Base-by-base conservation (phyloP, 2,329 filamentous ascomycete species). In the Talaromyces atroroseus region DNA sequence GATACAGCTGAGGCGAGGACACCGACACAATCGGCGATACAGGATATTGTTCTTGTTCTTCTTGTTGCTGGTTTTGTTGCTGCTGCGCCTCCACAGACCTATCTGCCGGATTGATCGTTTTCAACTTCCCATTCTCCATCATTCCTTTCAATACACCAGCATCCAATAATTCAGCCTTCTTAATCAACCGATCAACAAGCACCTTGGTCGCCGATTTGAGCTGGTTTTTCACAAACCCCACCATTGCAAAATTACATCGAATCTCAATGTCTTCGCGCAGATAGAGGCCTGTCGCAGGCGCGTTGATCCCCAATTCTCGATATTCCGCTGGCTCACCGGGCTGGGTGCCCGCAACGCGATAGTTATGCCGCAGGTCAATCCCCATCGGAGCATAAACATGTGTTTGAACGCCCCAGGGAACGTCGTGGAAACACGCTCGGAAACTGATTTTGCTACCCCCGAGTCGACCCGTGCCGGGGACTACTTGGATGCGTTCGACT, bases 321-420 rank as follows among this genome's bases (percentile, higher is more conserved):
- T 83, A 79, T 65, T 86, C 81, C 38, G 79, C 76, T 1, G 83
- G 81, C 71, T 94, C 89, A n/a, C 86, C 88, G 0, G 87, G 85
- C 49, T 88, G 73, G 7, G 81, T 83, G 14, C 89, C 89, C 48
- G 83, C 84, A 4, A 95, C 77, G 10, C 79, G 85, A 89, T 89
- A 95, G 71, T 86, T 86, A 42, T 84, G 86, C 59, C 84, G 84
- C 64, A 94, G 88, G 61, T 92, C 84, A 53, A 94, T 80, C 18
- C 89, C 89, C 66, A 90, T 82, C 1, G 90, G 89, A 16, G 90
- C 90, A 66, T 90, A 92, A 66, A 86, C 85, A 69, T 95, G 90
- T n/a, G 90, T 94, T 74, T 91, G 87, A 32, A 95, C 72, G 16
- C 90, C 89, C 55, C 80, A 76, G 6, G 84, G 78, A 32, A 91